Evolutionary conservation across 345 rosid species (phyloP).

Genomic region (Rhodamnia argentea): DNA sequence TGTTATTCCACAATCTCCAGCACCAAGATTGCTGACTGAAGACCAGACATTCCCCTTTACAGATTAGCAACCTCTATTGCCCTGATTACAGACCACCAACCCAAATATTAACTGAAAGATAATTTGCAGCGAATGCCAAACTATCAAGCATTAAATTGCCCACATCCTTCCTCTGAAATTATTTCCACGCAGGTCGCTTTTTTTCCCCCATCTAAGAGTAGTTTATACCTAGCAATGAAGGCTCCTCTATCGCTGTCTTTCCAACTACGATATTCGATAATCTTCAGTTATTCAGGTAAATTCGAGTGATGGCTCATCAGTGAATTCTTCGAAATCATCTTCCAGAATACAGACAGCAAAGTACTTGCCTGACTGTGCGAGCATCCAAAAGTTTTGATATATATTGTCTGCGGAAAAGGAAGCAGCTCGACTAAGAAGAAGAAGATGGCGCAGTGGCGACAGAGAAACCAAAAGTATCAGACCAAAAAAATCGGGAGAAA

Average conservation of each 20-base stretch:
- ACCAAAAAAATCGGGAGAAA: not conserved
- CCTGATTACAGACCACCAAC: not conserved
- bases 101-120: not conserved
- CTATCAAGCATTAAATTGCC: not conserved
- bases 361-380: conserved; percentile 81
- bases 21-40: not conserved
- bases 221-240: not conserved
- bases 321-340: not conserved
- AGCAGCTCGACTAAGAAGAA: not conserved
- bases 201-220: not conserved
- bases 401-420: conserved; percentile 42
- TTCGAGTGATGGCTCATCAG: not conserved
- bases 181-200: not conserved
- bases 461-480: not conserved
- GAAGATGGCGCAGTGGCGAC: not conserved
- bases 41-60: not conserved
- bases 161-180: not conserved
- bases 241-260: not conserved
- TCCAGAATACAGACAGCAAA: not conserved
- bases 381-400: conserved; percentile 89
- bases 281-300: not conserved
- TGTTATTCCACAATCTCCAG: not conserved
- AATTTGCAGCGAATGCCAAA: not conserved
- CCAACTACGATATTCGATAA: not conserved
- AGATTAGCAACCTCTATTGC: not conserved